phyloP scores from a whole-genome alignment of 1,284 basidiomycete genomes.

The Irpex sp. region DNA sequence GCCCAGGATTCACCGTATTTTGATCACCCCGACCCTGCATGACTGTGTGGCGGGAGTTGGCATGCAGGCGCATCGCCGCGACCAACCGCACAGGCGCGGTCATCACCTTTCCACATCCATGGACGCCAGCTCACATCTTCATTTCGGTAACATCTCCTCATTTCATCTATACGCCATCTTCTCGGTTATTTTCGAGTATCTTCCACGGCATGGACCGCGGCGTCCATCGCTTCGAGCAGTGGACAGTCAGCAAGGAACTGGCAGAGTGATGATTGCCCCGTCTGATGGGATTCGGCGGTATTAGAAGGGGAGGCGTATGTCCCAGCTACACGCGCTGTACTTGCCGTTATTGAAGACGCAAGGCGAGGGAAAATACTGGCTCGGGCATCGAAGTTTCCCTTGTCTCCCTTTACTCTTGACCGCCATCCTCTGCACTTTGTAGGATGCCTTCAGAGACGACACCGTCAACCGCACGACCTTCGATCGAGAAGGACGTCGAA shows the following conservation, averaged over 20 bases:
- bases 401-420: not conserved
- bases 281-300: not conserved
- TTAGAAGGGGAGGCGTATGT: not conserved
- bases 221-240: not conserved
- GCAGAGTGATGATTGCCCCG: not conserved
- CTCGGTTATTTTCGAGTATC: not conserved
- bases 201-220: not conserved
- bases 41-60: too few species aligned
- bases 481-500: conserved; percentile 1
- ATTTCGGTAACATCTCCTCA: not conserved
- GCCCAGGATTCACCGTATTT: not conserved
- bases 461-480: not conserved
- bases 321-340: not conserved
- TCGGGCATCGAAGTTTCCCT: not conserved
- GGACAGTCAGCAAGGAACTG: not conserved
- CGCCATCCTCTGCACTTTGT: not conserved
- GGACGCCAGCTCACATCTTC: too few species aligned
- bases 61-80: too few species aligned
- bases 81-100: too few species aligned
- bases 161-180: not conserved
- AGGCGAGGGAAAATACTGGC: not conserved
- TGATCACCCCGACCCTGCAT: not conserved
- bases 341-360: not conserved
- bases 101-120: too few species aligned
- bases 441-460: not conserved